Percentiles rank a stretch among this genome's conserved stretches.
phyloP scores from a whole-genome alignment of 441 rosid species.

The Iberis amara region DNA sequence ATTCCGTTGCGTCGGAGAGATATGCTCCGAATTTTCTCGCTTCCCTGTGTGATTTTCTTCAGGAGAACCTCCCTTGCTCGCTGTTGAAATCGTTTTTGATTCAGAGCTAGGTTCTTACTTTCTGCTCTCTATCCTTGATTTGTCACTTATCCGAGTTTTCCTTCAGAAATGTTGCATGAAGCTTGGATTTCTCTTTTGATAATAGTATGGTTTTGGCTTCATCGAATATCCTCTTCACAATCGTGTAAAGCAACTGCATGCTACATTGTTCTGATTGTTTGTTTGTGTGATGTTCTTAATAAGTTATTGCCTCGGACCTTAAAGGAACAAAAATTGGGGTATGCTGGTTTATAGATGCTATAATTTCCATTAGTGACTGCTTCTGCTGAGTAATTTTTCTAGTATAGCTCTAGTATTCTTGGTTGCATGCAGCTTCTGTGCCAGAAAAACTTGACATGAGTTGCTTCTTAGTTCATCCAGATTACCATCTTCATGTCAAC shows the following conservation, averaged over 20 bases:
- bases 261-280: background rate
- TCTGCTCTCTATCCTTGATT: background rate
- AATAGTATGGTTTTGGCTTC: background rate
- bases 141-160: background rate
- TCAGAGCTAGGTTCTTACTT: background rate
- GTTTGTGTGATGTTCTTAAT: constrained; percentile 3
- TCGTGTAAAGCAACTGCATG: constrained; percentile 5
- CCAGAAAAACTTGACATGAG: background rate
- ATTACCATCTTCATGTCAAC: background rate
- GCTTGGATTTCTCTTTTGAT: constrained; percentile 14
- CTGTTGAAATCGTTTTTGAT: constrained; percentile 6
- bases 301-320: background rate
- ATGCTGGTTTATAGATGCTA: too few relatives aligned
- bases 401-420: background rate
- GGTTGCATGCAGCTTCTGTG: background rate
- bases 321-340: too few relatives aligned
- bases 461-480: constrained; percentile 1
- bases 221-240: background rate
- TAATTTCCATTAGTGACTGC: background rate
- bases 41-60: background rate
- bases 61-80: background rate
- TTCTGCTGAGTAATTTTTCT: background rate
- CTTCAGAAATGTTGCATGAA: constrained; percentile 17
- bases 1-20: constrained; percentile 1
- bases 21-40: background rate